Conservation (phyloP, 805 yeast genomes). For the Kodamaea nitidulidarum region DNA sequence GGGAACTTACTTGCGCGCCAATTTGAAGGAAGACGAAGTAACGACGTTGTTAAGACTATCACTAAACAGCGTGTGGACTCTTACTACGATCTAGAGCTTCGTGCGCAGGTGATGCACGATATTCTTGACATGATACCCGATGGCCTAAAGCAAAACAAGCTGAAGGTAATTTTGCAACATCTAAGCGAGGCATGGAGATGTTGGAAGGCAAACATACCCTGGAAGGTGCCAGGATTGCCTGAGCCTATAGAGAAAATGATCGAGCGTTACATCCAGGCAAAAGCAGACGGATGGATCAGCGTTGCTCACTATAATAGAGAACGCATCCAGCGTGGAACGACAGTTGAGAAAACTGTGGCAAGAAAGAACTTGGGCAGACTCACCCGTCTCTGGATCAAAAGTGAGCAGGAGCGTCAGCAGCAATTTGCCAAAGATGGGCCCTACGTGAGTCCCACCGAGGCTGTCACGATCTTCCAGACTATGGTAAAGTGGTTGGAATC, state of each 20-base stretch:
- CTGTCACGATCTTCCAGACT: constrained; percentile 78
- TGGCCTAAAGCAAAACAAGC: constrained; percentile 80
- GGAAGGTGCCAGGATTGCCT: constrained; percentile 97
- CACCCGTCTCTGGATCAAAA: constrained; percentile 87
- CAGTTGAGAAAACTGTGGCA: constrained; percentile 91
- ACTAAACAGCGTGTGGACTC: constrained; percentile 96
- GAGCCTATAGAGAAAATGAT: constrained; percentile 83
- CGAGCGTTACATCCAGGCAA: constrained; percentile 85
- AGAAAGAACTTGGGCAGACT: constrained; percentile 89
- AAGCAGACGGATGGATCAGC: constrained; percentile 95
- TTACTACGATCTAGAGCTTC: constrained; percentile 84
- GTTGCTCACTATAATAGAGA: constrained; percentile 92
- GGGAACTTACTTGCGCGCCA: constrained; percentile 89
- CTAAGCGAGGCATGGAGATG: constrained; percentile 98
- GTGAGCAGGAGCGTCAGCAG: constrained; percentile 86
- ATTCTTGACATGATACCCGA: constrained; percentile 97
- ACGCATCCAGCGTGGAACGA: constrained; percentile 80
- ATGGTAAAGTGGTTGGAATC: constrained; percentile 91
- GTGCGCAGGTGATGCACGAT: constrained; percentile 94
- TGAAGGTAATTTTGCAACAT: constrained; percentile 87
- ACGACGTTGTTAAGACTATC: constrained; percentile 87
- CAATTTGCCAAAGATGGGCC: constrained; percentile 83
- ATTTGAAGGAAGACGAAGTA: constrained; percentile 91
- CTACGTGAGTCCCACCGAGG: constrained; percentile 78
- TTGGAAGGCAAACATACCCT: constrained; percentile 98